Percentiles rank a stretch among this genome's conserved stretches.
Conservation (phyloP, 2,329 filamentous ascomycete genomes). For the Penicillium sp. region DNA sequence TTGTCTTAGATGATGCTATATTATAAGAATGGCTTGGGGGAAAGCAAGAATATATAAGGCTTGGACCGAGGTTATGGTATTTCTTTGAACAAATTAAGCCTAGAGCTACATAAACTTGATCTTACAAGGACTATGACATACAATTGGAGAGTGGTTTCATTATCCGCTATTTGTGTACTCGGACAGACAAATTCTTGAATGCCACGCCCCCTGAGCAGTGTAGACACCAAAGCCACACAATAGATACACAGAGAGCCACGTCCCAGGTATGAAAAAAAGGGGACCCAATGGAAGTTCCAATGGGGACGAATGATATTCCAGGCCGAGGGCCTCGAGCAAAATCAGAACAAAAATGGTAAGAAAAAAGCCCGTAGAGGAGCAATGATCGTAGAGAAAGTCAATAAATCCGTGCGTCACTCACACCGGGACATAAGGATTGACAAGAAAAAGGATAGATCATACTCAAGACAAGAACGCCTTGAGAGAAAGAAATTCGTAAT, state of each 20-base stretch:
- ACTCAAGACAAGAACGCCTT: constrained; percentile 32
- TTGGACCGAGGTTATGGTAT: neutral
- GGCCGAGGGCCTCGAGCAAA: neutral
- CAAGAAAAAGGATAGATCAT: constrained; percentile 34
- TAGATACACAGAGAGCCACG: constrained; percentile 8
- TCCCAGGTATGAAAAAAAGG: constrained; percentile 5
- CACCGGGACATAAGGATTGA: constrained; percentile 37
- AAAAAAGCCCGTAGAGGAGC: constrained; percentile 15
- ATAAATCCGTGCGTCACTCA: constrained; percentile 27
- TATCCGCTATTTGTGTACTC: constrained; percentile 10
- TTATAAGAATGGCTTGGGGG: neutral
- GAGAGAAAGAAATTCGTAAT: constrained; percentile 40
- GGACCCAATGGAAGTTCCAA: constrained; percentile 1
- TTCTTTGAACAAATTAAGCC: neutral
- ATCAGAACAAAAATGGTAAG: constrained; percentile 15
- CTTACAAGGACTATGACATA: neutral
- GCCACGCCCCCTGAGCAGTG: constrained; percentile 1
- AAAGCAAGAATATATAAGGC: neutral
- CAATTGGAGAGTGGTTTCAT: constrained; percentile 1
- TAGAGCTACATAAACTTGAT: neutral
- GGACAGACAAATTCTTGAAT: constrained; percentile 4
- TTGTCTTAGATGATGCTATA: neutral
- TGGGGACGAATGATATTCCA: constrained; percentile 9
- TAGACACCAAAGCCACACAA: constrained; percentile 6
- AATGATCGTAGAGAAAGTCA: constrained; percentile 29